Conservation (phyloP, 2,329 filamentous ascomycete genomes). For the Apiospora sp. region DNA sequence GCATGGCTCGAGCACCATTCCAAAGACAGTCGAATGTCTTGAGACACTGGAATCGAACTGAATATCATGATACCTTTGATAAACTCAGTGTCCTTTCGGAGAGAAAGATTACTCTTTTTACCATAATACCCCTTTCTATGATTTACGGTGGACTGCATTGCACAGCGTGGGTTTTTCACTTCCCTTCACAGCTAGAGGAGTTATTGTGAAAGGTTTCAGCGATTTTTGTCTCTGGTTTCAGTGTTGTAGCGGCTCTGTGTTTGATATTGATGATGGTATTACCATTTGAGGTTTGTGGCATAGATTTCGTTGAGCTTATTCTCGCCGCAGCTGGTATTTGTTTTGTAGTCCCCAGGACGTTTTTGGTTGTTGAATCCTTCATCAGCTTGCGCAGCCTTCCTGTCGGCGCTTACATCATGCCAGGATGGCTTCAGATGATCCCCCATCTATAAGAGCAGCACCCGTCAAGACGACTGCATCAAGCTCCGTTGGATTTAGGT, state of each 20-base stretch:
- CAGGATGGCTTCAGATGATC: background rate
- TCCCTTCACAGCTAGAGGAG: background rate
- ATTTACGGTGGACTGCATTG: background rate
- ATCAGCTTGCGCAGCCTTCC: background rate
- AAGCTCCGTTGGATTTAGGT: too few relatives aligned
- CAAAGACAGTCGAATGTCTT: background rate
- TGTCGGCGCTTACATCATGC: background rate
- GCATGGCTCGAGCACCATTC: background rate
- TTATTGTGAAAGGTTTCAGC: background rate
- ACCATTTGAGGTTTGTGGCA: too few relatives aligned
- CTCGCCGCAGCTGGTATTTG: background rate
- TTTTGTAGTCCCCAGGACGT: background rate
- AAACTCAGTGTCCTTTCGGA: background rate
- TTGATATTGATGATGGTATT: background rate
- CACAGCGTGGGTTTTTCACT: background rate
- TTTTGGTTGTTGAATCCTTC: background rate
- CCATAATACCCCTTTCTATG: background rate
- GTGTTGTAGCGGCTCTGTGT: background rate
- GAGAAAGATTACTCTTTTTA: background rate
- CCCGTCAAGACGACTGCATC: too few relatives aligned
- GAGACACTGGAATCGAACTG: background rate
- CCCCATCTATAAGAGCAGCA: background rate
- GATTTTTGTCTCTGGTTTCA: background rate
- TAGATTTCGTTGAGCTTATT: too few relatives aligned
- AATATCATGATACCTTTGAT: fast-evolving